These are phyloP conservation scores for Triticum turgidum DNA, from an alignment of 176 grass and related monocot genomes.

Conservation along the genomic window DNA sequence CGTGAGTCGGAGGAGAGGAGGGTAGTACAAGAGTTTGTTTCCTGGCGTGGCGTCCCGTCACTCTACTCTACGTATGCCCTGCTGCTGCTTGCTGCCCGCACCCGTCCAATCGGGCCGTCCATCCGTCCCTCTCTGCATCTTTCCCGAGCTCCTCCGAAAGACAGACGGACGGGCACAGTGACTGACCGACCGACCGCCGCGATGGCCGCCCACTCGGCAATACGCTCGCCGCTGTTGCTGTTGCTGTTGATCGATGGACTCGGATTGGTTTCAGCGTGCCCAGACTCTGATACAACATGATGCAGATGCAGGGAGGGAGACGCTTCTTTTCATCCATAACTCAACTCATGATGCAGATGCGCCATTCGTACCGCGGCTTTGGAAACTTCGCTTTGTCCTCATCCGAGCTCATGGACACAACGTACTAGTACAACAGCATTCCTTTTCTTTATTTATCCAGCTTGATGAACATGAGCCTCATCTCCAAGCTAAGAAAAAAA, in stretches of 20 bases:
- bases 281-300: neutral
- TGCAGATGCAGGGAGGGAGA: too few species aligned
- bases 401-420: neutral
- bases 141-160: constrained; percentile 45
- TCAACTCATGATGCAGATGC: neutral
- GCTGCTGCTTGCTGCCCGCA: constrained; percentile 35
- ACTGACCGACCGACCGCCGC: neutral
- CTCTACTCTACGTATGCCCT: neutral
- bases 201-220: neutral
- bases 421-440: neutral
- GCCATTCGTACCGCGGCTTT: neutral
- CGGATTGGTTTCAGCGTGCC: constrained; percentile 37
- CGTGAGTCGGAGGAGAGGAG: neutral
- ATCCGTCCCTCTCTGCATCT: neutral
- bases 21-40: constrained; percentile 56
- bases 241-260: neutral
- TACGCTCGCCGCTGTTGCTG: neutral
- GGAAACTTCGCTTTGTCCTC: neutral
- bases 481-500: neutral
- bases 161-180: neutral
- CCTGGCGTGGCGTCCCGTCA: constrained; percentile 34
- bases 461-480: neutral
- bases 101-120: constrained; percentile 20
- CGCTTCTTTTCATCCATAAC: neutral
- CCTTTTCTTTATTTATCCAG: neutral